Conservation (phyloP, 345 rosid genomes). For the Aegle marmelos region DNA sequence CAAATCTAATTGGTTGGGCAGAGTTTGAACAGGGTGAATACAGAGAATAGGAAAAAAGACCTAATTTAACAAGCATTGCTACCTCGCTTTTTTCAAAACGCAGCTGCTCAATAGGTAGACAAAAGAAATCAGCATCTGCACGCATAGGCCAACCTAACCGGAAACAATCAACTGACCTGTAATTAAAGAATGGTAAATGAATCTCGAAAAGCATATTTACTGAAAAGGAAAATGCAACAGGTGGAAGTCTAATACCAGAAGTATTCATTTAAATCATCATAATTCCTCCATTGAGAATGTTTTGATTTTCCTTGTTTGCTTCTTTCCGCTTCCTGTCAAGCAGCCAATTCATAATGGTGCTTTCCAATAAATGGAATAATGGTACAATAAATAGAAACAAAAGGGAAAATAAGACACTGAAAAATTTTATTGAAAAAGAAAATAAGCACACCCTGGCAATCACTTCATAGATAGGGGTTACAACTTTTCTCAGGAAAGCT, state of each 20-base stretch:
- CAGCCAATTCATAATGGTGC: slow-evolving; percentile 2
- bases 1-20: background rate
- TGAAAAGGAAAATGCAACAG: background rate
- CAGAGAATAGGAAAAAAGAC: background rate
- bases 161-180: slow-evolving; percentile 95
- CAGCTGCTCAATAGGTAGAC: slow-evolving; percentile 30
- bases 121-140: slow-evolving; percentile 90
- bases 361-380: background rate
- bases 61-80: slow-evolving; percentile 11
- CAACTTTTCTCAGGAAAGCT: slow-evolving; percentile 90
- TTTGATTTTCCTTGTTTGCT: slow-evolving; percentile 85
- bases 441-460: slow-evolving; percentile 55
- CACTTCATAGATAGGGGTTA: slow-evolving; percentile 85
- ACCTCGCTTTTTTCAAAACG: slow-evolving; percentile 62
- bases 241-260: slow-evolving; percentile 60
- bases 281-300: slow-evolving; percentile 99
- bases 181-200: slow-evolving; percentile 20
- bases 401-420: slow-evolving; percentile 3
- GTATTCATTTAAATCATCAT: slow-evolving; percentile 95
- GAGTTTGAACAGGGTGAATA: background rate
- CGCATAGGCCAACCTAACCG: slow-evolving; percentile 99
- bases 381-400: background rate
- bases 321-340: slow-evolving; percentile 80
- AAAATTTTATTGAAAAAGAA: slow-evolving; percentile 9
- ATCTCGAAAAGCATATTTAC: background rate